These are phyloP conservation scores for Stipa capillata DNA, from an alignment of 176 grass and related monocot species.

Conservation along the genomic window DNA sequence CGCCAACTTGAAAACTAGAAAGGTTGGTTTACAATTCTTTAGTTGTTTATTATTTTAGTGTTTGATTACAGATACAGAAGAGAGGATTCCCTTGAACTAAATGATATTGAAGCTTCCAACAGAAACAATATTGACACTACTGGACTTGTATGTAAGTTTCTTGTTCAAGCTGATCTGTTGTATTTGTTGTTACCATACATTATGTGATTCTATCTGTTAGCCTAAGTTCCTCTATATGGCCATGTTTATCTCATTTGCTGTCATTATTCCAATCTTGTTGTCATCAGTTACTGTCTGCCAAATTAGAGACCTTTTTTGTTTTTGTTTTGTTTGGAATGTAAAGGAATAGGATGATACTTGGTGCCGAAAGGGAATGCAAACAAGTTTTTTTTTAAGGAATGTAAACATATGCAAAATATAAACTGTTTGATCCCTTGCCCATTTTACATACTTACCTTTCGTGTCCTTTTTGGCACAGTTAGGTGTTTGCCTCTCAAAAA, in stretches of 20 bases:
- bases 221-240: background rate
- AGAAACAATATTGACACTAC: constrained; percentile 81
- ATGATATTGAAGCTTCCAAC: constrained; percentile 72
- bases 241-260: background rate
- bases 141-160: constrained; percentile 89
- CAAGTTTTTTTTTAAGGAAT: background rate
- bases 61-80: constrained; percentile 67
- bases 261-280: background rate
- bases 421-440: background rate
- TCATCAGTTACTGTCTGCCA: background rate
- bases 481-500: no score
- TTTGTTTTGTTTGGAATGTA: background rate
- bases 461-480: background rate
- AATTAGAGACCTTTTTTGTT: background rate
- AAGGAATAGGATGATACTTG: background rate
- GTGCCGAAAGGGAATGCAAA: background rate
- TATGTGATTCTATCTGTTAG: background rate
- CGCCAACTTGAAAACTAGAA: constrained; percentile 5
- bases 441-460: background rate
- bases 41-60: constrained; percentile 13
- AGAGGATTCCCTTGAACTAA: constrained; percentile 64
- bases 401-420: background rate
- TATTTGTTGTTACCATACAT: background rate
- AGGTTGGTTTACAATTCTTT: constrained; percentile 9
- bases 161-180: constrained; percentile 17